Base-by-base conservation (phyloP, 306 rosid species). In the Gleditsia sinensis region DNA sequence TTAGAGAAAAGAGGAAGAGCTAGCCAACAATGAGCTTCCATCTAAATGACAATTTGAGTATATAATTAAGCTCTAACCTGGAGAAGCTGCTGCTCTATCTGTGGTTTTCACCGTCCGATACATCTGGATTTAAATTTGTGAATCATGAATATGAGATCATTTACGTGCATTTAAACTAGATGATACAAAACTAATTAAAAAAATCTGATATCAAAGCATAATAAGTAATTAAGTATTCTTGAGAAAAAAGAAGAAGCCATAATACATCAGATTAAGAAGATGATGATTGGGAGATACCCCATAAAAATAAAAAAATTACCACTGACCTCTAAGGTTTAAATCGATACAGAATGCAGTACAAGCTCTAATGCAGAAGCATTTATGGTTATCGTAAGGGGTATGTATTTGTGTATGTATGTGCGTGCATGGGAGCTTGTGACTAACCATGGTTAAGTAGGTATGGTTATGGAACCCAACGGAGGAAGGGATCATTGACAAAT, bases 61-160 rank as follows among this genome's bases (percentile, higher is more conserved):
- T 46, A 46, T 50, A 51, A n/a, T n/a, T 34, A 48, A 40, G 21
- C 9, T 4, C 65, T 46, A 46, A 91, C 98, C 98, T 81, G 98
- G 90, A 33, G 94, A 79, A 81, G 94, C 96, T 33, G 97, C 92
- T 42, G 92, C 87, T 82, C 84, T 90, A 74, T 91, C 96, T 10
- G 97, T 94, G 30, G 96, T 94, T 75, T 94, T 94, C 66, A 94
- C 98, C 77, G 98, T 94, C 80, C 98, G 85, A 78, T 91, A 94
- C 98, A 94, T 94, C 98, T 94, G 83, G 28, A 83, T 76, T 67
- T 4, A 71, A 72, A 76, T 64, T 27, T 55, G 19, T n/a, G 5
- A 36, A 59, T 30, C 40, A 40, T 30, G 32, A 55, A 39, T 40
- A 51, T 30, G 33, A 40, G 32, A 19, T 49, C 54, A 14, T 33